Conservation (phyloP, 208 protist species). For the Leishmania amazonensis region DNA sequence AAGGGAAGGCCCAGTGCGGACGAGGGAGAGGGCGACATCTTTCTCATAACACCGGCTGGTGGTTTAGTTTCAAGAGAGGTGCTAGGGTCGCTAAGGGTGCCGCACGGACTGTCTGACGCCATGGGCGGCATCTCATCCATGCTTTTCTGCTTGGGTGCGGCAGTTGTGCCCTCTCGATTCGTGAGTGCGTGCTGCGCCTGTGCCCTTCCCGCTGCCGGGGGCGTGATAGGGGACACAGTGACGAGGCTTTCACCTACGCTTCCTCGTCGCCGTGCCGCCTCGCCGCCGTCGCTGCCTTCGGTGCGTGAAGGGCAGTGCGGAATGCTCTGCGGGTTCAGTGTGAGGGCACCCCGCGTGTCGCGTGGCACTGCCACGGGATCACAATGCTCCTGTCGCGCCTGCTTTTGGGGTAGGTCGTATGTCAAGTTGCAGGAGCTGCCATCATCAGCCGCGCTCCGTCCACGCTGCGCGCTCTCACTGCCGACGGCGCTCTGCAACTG, state of each 20-base stretch:
- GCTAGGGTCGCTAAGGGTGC: background rate
- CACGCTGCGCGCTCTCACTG: background rate
- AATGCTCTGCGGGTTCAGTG: constrained; percentile 12
- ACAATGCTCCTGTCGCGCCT: background rate
- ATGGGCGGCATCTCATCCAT: background rate
- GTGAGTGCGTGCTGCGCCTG: background rate
- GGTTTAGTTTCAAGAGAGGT: background rate
- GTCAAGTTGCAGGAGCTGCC: no score
- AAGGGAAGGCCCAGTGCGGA: background rate
- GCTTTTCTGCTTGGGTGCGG: background rate
- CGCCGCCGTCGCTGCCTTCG: constrained; percentile 1
- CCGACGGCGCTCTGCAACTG: constrained; percentile 14
- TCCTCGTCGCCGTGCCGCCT: background rate
- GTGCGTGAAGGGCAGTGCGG: constrained; percentile 5
- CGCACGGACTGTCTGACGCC: background rate
- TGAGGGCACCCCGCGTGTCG: background rate
- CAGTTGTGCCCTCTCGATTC: background rate
- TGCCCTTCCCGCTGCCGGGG: background rate
- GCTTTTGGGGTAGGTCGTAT: background rate
- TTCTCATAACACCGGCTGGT: background rate
- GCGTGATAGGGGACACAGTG: constrained; percentile 24
- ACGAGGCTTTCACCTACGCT: constrained; percentile 22
- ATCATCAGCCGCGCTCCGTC: background rate
- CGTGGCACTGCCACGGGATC: background rate
- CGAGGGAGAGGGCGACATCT: background rate